Evolutionary conservation across 805 yeast species (phyloP).

Genomic region (Sugiyamaella lignohabitans): DNA sequence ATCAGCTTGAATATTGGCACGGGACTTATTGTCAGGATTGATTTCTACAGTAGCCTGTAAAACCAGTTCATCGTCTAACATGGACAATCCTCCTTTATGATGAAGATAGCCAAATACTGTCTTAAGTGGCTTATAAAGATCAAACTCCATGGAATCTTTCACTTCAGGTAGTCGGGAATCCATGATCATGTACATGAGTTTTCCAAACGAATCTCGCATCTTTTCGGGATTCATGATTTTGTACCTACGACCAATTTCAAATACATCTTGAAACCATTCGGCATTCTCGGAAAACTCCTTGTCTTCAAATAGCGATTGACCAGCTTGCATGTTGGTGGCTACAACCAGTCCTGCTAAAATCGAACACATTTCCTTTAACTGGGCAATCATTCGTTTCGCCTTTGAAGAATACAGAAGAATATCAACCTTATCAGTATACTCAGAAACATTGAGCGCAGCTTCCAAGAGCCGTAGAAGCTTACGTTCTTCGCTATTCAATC

Average conservation of each 20-base stretch:
- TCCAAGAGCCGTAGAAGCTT: conserved; percentile 59
- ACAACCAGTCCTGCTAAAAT: conserved; percentile 72
- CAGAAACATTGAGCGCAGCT: conserved; percentile 72
- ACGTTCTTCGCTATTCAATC: conserved; percentile 63
- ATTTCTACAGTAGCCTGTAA: conserved; percentile 65
- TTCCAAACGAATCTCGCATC: conserved; percentile 74
- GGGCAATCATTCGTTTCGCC: conserved; percentile 63
- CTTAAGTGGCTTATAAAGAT: conserved; percentile 62
- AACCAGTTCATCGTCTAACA: conserved; percentile 54
- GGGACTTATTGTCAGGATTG: conserved; percentile 49
- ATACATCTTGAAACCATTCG: conserved; percentile 62
- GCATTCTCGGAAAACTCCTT: conserved; percentile 65
- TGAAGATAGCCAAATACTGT: conserved; percentile 50
- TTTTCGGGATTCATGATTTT: conserved; percentile 80
- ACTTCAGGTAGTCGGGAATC: conserved; percentile 72
- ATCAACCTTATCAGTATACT: conserved; percentile 74
- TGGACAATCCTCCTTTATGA: conserved; percentile 31
- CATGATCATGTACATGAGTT: conserved; percentile 78
- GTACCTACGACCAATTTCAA: conserved; percentile 75
- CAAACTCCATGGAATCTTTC: conserved; percentile 65
- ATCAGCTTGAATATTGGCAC: conserved; percentile 49
- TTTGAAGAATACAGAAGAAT: conserved; percentile 60
- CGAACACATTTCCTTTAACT: conserved; percentile 69
- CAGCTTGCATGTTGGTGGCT: conserved; percentile 66
- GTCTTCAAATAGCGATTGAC: conserved; percentile 56